These are phyloP conservation scores for Aeminium ludgeri DNA, from an alignment of 495 filamentous ascomycete genomes.

Conservation along the genomic window DNA sequence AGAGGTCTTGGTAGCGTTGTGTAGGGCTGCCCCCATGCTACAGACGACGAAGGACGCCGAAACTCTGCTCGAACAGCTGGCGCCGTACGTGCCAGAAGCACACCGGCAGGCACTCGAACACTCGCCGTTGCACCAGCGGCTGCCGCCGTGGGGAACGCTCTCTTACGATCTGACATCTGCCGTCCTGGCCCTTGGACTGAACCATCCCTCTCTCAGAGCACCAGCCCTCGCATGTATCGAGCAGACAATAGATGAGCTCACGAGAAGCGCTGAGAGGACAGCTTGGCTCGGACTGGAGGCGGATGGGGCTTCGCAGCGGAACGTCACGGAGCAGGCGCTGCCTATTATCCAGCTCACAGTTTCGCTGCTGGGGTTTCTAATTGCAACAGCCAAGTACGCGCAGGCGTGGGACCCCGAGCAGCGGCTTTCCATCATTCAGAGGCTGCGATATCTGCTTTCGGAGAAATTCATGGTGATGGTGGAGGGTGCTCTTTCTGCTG, in stretches of 20 bases:
- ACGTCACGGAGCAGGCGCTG: constrained; percentile 42
- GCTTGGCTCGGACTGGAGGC: constrained; percentile 20
- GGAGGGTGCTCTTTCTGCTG: constrained; percentile 72
- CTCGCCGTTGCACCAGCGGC: constrained; percentile 64
- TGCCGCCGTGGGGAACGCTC: constrained; percentile 80
- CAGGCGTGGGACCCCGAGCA: constrained; percentile 63
- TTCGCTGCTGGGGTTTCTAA: constrained; percentile 74
- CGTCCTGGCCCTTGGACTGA: constrained; percentile 57
- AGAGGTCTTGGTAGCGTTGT: constrained; percentile 75
- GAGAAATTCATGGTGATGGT: constrained; percentile 68
- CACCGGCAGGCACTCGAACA: constrained; percentile 57
- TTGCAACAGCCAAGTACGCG: constrained; percentile 56
- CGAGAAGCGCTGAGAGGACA: constrained; percentile 25
- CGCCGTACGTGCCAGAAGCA: constrained; percentile 68
- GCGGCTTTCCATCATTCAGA: constrained; percentile 50
- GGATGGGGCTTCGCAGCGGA: constrained; percentile 28
- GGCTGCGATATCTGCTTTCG: constrained; percentile 53
- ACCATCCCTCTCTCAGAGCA: constrained; percentile 47
- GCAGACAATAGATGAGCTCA: constrained; percentile 39
- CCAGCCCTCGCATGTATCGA: constrained; percentile 42
- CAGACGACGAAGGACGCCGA: constrained; percentile 49
- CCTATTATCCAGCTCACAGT: constrained; percentile 52
- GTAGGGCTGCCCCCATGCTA: constrained; percentile 64
- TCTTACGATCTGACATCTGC: constrained; percentile 62
- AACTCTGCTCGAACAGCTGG: constrained; percentile 53